These are phyloP conservation scores for Fusarium abutilonis DNA, from an alignment of 2,329 filamentous ascomycete genomes.

Conservation along the genomic window DNA sequence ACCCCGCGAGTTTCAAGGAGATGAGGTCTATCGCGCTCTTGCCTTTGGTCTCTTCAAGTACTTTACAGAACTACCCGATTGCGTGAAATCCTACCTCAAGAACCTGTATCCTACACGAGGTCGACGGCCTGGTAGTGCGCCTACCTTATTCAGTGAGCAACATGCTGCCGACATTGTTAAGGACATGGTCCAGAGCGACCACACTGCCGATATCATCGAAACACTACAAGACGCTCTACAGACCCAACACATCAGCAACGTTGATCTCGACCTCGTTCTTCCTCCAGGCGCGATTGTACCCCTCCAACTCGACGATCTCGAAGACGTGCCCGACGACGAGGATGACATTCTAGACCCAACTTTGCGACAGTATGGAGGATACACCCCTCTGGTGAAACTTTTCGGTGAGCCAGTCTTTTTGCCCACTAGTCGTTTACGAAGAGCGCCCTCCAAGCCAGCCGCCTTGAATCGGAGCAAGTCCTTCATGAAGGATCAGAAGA, in stretches of 20 bases:
- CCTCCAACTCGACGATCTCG: conserved; percentile 66
- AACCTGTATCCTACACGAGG: conserved; percentile 65
- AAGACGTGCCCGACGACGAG: conserved; percentile 69
- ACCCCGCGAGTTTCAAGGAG: conserved; percentile 92
- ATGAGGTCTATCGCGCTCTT: conserved; percentile 89
- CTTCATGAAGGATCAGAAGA: conserved; percentile 83
- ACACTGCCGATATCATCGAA: conserved; percentile 75
- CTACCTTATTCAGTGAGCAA: conserved; percentile 84
- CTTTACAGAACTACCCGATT: conserved; percentile 84
- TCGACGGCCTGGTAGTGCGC: conserved; percentile 69
- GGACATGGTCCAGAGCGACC: conserved; percentile 83
- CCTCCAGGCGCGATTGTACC: conserved; percentile 80
- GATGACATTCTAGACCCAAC: conserved; percentile 73
- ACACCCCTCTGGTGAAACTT: conserved; percentile 78
- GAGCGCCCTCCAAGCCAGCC: conserved; percentile 87
- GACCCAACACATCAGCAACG: conserved; percentile 82
- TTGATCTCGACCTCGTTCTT: conserved; percentile 88
- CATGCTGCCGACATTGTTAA: conserved; percentile 92
- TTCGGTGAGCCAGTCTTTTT: conserved; percentile 88
- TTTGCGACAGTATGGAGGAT: conserved; percentile 77
- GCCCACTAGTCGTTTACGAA: conserved; percentile 83
- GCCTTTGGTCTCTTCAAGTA: conserved; percentile 95
- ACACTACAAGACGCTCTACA: conserved; percentile 80
- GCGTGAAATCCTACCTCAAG: conserved; percentile 77
- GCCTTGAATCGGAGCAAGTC: conserved; percentile 80